phyloP scores from a whole-genome alignment of 108 stramenopile genomes.

The Pseudonitzschia multiseries region DNA sequence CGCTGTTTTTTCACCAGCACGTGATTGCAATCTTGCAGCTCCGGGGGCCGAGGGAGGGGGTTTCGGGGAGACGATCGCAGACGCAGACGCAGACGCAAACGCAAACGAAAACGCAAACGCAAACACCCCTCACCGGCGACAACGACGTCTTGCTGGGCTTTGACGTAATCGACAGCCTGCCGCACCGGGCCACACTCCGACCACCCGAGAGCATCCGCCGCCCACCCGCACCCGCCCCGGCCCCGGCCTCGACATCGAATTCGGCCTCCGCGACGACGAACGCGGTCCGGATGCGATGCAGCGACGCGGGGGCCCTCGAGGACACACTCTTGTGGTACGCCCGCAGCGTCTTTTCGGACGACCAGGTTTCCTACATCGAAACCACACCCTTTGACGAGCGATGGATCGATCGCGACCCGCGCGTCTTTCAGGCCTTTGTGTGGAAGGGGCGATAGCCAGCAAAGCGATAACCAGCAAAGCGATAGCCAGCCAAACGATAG shows the following conservation, averaged over 20 bases:
- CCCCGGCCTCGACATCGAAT: not conserved
- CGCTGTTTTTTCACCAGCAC: constrained; percentile 87
- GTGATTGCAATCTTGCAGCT: constrained; percentile 88
- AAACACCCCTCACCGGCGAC: no score
- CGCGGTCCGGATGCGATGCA: constrained; percentile 39
- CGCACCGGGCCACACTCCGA: not conserved
- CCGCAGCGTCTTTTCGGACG: constrained; percentile 62
- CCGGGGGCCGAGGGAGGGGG: not conserved
- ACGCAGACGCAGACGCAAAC: not conserved
- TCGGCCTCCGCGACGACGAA: constrained; percentile 3
- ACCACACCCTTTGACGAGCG: constrained; percentile 76
- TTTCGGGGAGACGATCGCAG: constrained; percentile 47
- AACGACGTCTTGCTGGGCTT: not conserved
- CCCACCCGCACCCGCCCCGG: not conserved
- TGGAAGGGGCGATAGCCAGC: constrained; percentile 44
- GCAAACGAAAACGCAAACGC: constrained; percentile 26
- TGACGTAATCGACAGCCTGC: constrained; percentile 40
- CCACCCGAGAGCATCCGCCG: not conserved
- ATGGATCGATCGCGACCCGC: constrained; percentile 84
- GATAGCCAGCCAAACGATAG: no score
- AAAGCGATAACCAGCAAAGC: no score
- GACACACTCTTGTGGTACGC: constrained; percentile 73
- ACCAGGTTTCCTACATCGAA: constrained; percentile 75
- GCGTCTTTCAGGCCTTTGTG: constrained; percentile 88
- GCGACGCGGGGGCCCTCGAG: constrained; percentile 46